phyloP scores from a whole-genome alignment of 331 rosid species.

The Stylosanthes scabra region DNA sequence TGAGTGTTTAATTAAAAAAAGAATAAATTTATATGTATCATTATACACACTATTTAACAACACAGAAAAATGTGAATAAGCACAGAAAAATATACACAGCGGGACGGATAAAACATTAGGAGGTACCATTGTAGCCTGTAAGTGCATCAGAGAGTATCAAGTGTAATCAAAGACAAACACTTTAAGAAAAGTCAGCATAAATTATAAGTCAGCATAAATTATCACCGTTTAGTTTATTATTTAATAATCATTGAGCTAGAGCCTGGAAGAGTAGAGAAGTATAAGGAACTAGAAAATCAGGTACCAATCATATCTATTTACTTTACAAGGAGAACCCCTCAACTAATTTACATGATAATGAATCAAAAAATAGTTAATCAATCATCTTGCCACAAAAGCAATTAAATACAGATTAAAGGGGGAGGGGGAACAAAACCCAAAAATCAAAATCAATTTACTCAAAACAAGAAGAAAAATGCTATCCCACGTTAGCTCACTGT shows the following conservation, averaged over 20 bases:
- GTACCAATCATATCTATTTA: conserved; percentile 31
- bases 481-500: conserved; percentile 40
- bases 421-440: background rate
- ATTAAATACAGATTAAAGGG: background rate
- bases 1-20: too few relatives aligned
- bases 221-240: background rate
- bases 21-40: too few relatives aligned
- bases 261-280: background rate
- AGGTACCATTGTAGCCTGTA: too few relatives aligned
- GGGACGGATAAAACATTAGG: too few relatives aligned
- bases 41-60: too few relatives aligned
- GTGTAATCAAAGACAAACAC: too few relatives aligned
- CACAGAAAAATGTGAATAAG: too few relatives aligned
- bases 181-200: too few relatives aligned
- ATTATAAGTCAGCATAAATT: too few relatives aligned
- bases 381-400: conserved; percentile 38
- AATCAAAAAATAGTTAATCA: conserved; percentile 75
- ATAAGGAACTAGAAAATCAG: conserved; percentile 9
- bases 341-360: conserved; percentile 63
- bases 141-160: too few relatives aligned
- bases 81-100: too few relatives aligned
- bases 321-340: conserved; percentile 43
- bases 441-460: conserved; percentile 7
- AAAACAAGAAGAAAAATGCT: conserved; percentile 14
- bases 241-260: background rate